phyloP scores from a whole-genome alignment of 2,329 filamentous ascomycete genomes.

The Aspergillus intermedius region DNA sequence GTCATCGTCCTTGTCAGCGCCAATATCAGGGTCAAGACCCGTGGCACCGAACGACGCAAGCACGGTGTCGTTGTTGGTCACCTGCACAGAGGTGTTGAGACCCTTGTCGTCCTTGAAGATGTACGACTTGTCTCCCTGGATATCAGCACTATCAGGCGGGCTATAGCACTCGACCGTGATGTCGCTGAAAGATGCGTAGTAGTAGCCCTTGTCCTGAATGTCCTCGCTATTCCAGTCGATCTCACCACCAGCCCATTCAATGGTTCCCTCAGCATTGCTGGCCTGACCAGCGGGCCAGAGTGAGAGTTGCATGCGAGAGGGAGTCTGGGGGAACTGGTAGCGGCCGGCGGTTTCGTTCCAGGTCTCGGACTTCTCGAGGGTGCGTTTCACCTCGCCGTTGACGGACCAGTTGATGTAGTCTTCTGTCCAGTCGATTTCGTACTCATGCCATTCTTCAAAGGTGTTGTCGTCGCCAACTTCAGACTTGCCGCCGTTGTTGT shows the following conservation, averaged over 20 bases:
- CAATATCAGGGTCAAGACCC: conserved; percentile 61
- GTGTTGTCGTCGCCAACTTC: conserved; percentile 53
- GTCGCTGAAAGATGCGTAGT: conserved; percentile 72
- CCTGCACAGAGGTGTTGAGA: conserved; percentile 70
- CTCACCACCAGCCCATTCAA: conserved; percentile 82
- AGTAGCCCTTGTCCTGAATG: conserved; percentile 79
- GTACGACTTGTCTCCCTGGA: conserved; percentile 60
- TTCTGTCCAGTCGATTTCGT: conserved; percentile 88
- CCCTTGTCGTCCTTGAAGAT: conserved; percentile 59
- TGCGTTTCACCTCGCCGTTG: conserved; percentile 71
- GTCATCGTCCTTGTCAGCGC: conserved; percentile 6
- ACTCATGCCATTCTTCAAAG: conserved; percentile 73
- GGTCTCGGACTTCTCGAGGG: conserved; percentile 67
- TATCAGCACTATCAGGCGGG: conserved; percentile 63
- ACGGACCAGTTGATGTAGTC: conserved; percentile 81
- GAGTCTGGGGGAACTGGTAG: conserved; percentile 87
- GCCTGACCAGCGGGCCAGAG: conserved; percentile 88
- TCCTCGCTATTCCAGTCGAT: conserved; percentile 81
- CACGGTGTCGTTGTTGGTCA: conserved; percentile 67
- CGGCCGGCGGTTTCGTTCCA: conserved; percentile 78
- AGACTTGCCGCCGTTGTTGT: conserved; percentile 69
- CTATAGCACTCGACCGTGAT: conserved; percentile 84
- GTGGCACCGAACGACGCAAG: conserved; percentile 75
- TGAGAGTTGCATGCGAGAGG: conserved; percentile 82
- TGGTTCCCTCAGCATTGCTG: conserved; percentile 73